Percentiles rank a stretch among this genome's conserved stretches.
Conservation (phyloP, 805 yeast genomes). For the Wickerhamiella alocasiicola region DNA sequence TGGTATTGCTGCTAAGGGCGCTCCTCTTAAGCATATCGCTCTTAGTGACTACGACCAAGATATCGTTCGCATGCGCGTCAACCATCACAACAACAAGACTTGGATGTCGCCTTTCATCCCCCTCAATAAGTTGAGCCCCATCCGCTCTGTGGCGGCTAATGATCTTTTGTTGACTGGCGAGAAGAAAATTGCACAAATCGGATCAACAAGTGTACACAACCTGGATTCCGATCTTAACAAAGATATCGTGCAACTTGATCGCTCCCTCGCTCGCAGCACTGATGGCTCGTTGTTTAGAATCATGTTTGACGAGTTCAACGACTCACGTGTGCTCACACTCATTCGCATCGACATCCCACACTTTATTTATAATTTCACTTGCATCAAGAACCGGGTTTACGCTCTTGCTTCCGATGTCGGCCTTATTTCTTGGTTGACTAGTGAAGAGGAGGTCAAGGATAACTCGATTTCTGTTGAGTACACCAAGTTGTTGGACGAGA, state of each 20-base stretch:
- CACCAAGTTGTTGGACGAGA: neutral
- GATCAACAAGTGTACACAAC: neutral
- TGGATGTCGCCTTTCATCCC: conserved; percentile 6
- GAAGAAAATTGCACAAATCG: neutral
- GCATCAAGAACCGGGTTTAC: conserved; percentile 9
- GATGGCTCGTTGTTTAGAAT: neutral
- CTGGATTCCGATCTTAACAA: neutral
- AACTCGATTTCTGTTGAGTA: neutral
- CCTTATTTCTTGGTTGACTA: conserved; percentile 5
- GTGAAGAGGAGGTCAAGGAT: conserved; percentile 1
- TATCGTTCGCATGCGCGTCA: conserved; percentile 5
- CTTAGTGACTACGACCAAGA: neutral
- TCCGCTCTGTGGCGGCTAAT: neutral
- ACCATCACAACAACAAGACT: conserved; percentile 7
- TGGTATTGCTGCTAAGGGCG: conserved; percentile 4
- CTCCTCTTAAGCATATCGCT: conserved; percentile 3
- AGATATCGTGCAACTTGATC: neutral
- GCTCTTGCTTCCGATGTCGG: neutral
- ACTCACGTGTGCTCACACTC: conserved; percentile 1
- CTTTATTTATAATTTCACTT: neutral
- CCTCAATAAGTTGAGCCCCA: neutral
- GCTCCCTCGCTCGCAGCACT: conserved; percentile 1
- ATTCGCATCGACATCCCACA: neutral
- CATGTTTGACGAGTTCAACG: conserved; percentile 4
- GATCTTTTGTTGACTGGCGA: conserved; percentile 1